Evolutionary conservation across 2,329 filamentous ascomycete species (phyloP), one percentile per base, ranked within the genome.

Genomic region (Fusarium euwallaceae): DNA sequence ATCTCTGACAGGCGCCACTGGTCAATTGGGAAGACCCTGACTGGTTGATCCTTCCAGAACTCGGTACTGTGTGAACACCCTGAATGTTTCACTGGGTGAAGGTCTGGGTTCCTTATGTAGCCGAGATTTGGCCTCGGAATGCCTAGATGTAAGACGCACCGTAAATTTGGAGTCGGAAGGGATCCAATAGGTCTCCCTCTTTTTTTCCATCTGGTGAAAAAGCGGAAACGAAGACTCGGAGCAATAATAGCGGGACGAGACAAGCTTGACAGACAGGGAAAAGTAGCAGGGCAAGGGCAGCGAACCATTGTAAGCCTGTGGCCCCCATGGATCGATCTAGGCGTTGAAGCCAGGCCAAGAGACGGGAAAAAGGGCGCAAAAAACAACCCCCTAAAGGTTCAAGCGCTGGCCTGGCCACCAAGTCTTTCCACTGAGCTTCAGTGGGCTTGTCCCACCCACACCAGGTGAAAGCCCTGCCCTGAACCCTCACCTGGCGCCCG

Each of bases 101-200:
- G 41, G 41, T 41, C 39, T 14, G 20, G 64, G n/a, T 64, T 8
- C 29, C 68, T 27, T 66, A 60, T 62, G 66, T 62, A 76, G 69
- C 73, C 76, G 76, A 78, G 71, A 78, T 78, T 78, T 60, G 70
- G 56, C 55, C 63, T 58, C 61, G 72, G 72, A 59, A 74, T 73
- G 67, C n/a, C 36, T 41, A 69, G 58, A 53, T 66, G 66, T 43
- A 58, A 29, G 64, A 32, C 41, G 53, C 24, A 34, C 41, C 20
- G 43, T 48, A 61, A 62, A 51, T 67, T 63, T 67, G 34, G 45
- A 68, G 61, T 24, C 69, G 62, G 72, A 67, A 75, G 62, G 72
- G 69, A 73, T 75, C 69, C 72, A 66, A 68, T 72, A 75, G 72
- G 66, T 41, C 53, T 66, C 32, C 55, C 11, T 39, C 27, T 63